Base-by-base conservation (phyloP, 2,329 filamentous ascomycete species). In the Verticillium dahliae region DNA sequence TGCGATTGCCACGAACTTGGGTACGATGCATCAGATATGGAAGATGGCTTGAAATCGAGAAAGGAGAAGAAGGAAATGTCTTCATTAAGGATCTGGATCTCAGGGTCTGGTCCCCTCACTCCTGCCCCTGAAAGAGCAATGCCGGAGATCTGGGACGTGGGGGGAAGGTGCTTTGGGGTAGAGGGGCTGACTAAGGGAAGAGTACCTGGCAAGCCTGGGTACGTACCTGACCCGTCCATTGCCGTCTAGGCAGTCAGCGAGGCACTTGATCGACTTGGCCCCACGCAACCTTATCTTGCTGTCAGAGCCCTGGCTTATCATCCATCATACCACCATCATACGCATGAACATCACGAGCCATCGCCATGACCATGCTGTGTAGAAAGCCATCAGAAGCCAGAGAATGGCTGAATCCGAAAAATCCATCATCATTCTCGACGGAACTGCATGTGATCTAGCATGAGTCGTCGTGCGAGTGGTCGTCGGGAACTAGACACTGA, bases 251-350 rank as follows among this genome's bases (percentile, higher is more conserved):
- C 15, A 15, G 55, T 27, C 31, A 31, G 18, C 13, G 13, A 3
- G 56, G 18, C 56, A 57, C 22, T 33, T 27, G 38, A 50, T 58
- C 57, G 45, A 37, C 57, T 33, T 39, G 45, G 45, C 45, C 57
- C 41, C 55, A 57, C 55, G 14, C 57, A 58, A 58, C 57, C 57
- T 58, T 58, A 58, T 58, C 57, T 58, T 33, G 41, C 57, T 50
- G 45, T 50, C 45, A 18, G 45, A 22, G 45, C 9, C 45, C 22
- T 50, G 45, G 45, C 45, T 50, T 50, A 50, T 50, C 37, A 6
- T 27, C 56, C 4, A 37, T 33, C 38, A n/a, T 15, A 37, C 35
- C 55, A 57, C 33, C 15, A n/a, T 14, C 55, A 38, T 18, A 27
- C 11, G 33, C 55, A 27, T 37, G 54, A 56, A 56, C 55, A 35